A percentile compares a stretch with the other conserved stretches of the same genome.
Evolutionary conservation across 768 basidiomycete genomes (phyloP).

Genomic region (Russula griseocarnosa): DNA sequence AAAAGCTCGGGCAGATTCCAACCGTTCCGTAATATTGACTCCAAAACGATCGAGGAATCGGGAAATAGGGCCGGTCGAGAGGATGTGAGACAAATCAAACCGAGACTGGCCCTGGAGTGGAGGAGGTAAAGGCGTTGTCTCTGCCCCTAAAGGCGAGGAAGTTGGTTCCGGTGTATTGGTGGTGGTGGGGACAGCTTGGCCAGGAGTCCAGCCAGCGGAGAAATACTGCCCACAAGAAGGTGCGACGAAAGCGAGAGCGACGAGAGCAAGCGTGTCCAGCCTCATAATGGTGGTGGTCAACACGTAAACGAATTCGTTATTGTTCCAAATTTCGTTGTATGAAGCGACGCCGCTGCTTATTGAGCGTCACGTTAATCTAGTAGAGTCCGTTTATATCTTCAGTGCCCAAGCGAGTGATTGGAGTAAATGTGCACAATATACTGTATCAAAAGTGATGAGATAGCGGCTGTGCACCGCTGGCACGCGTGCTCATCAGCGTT

Average conservation of each 20-base stretch:
- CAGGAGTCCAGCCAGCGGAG: constrained; percentile 78
- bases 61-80: constrained; percentile 53
- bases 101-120: constrained; percentile 10
- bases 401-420: not conserved
- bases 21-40: constrained; percentile 63
- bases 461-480: not conserved
- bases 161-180: constrained; percentile 12
- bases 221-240: constrained; percentile 64
- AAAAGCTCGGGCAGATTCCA: constrained; percentile 36
- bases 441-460: not conserved
- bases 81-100: constrained; percentile 34
- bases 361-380: not conserved
- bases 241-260: constrained; percentile 30
- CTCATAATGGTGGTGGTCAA: constrained; percentile 14
- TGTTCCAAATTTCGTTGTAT: not conserved
- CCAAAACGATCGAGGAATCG: constrained; percentile 55
- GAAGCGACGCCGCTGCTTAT: not conserved
- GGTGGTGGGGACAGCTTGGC: constrained; percentile 51
- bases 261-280: constrained; percentile 9
- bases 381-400: not conserved
- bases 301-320: not conserved
- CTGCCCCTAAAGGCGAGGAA: no score
- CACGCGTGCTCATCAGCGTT: not conserved
- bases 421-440: not conserved
- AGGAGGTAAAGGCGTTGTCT: constrained; percentile 9